Conservation (phyloP, 192 early-diverging fungal species). For the Radiomyces spectabilis region DNA sequence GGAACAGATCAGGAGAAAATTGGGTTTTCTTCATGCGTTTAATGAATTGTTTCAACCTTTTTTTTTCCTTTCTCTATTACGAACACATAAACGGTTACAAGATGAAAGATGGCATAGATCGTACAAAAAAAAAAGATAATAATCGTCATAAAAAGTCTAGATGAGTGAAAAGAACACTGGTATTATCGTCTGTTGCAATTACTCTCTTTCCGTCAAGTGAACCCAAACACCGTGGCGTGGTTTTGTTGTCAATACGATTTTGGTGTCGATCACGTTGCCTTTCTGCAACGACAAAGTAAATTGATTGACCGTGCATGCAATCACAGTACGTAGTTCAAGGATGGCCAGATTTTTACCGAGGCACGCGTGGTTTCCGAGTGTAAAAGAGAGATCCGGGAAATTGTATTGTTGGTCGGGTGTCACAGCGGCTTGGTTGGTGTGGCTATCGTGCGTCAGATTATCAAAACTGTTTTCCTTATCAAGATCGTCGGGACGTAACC, state of each 20-base stretch:
- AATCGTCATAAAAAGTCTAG: too few relatives aligned
- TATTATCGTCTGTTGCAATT: too few relatives aligned
- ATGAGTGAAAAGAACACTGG: too few relatives aligned
- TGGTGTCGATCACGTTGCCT: conserved; percentile 18
- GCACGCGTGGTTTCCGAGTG: conserved; percentile 23
- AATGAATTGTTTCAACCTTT: too few relatives aligned
- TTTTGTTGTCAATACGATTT: conserved; percentile 22
- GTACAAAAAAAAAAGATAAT: too few relatives aligned
- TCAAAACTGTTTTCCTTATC: not conserved
- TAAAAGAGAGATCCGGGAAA: conserved; percentile 28
- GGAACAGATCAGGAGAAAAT: too few relatives aligned
- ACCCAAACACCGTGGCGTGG: conserved; percentile 25
- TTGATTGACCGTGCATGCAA: conserved; percentile 18
- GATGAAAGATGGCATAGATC: too few relatives aligned
- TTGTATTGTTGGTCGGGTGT: conserved; percentile 8
- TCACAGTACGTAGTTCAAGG: conserved; percentile 20
- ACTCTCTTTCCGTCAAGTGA: conserved; percentile 12
- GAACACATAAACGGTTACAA: too few relatives aligned
- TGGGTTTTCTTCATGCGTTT: too few relatives aligned
- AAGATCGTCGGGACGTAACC: conserved; percentile 2
- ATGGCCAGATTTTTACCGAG: conserved; percentile 25
- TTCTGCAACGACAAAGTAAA: conserved; percentile 8
- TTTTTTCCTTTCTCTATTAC: too few relatives aligned
- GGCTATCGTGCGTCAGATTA: not conserved
- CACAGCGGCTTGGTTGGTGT: not conserved